Percentiles rank a stretch among this genome's conserved stretches.
These are phyloP conservation scores for Suillus luteus DNA, from an alignment of 768 basidiomycete genomes.

Conservation along the genomic window DNA sequence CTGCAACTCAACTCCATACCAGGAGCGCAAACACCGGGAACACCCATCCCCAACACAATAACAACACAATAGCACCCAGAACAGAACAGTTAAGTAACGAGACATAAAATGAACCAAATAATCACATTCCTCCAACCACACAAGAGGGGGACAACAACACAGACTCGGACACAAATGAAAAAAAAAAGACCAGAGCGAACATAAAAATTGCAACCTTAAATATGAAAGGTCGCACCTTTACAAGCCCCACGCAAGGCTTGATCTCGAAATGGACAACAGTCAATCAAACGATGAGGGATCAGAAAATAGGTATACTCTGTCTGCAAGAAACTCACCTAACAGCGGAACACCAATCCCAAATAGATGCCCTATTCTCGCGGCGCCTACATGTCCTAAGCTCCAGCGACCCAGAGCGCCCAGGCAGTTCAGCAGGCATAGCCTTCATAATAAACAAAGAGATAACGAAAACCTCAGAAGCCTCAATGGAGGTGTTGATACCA, in stretches of 20 bases:
- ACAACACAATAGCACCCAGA: too few species aligned
- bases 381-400: constrained; percentile 10
- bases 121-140: background rate
- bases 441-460: constrained; percentile 21
- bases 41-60: background rate
- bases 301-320: constrained; percentile 20
- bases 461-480: background rate
- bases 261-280: constrained; percentile 23
- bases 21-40: too few species aligned
- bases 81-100: too few species aligned
- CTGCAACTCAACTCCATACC: background rate
- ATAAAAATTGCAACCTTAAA: background rate
- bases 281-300: constrained; percentile 14
- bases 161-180: background rate
- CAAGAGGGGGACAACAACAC: background rate
- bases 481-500: constrained; percentile 7
- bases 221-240: background rate
- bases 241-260: fast-evolving
- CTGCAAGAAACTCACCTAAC: constrained; percentile 29
- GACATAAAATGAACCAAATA: background rate
- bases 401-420: background rate
- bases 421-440: constrained; percentile 19
- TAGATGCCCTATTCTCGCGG: background rate
- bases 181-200: background rate
- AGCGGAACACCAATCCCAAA: constrained; percentile 1